Evolutionary conservation across 2,329 filamentous ascomycete species (phyloP), one percentile per base, ranked within the genome.

Genomic region (Penicillium sp.): DNA sequence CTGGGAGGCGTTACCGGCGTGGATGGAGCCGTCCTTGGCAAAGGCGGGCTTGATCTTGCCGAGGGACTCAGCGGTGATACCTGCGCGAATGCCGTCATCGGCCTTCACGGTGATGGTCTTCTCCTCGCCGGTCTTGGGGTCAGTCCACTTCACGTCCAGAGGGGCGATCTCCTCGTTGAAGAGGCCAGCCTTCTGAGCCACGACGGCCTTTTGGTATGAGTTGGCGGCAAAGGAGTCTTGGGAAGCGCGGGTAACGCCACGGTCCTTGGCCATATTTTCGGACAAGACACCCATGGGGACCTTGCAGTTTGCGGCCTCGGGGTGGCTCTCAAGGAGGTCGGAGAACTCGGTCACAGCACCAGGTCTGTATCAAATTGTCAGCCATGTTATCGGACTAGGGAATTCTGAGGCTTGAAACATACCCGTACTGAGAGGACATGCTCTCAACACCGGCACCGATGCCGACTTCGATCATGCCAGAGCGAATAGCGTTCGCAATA

Each of bases 211-310:
- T 65, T 91, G 87, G 82, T 96, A 97, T 38, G 91, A 96, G 3
- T 81, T 77, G n/a, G 93, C 93, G 14, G 94, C 94, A 74, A 97
- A 99, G n/a, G 85, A 84, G 73, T 99, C 94, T 77, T 97, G 94
- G 50, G 83, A 79, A 11, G 81, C 77, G 59, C 94, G 88, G 55
- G 79, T 69, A 69, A 97, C 84, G 56, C 82, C 81, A 68, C 88
- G 85, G 73, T 91, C 91, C 77, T 91, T 89, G 65, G 93, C 94
- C 93, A 97, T 97, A 69, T 93, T 77, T 78, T 99, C 94, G 28
- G 91, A 96, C 47, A 97, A 82, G 11, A 91, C 84, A 67, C 93
- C 93, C 94, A 97, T 97, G 73, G 91, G 88, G 3, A 97, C 93
- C 80, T 96, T 97, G 86, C 94, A 99, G 83, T 97, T 95, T 69